phyloP scores from a whole-genome alignment of 2,329 filamentous ascomycete genomes.

The Trichocomaceae sp. region DNA sequence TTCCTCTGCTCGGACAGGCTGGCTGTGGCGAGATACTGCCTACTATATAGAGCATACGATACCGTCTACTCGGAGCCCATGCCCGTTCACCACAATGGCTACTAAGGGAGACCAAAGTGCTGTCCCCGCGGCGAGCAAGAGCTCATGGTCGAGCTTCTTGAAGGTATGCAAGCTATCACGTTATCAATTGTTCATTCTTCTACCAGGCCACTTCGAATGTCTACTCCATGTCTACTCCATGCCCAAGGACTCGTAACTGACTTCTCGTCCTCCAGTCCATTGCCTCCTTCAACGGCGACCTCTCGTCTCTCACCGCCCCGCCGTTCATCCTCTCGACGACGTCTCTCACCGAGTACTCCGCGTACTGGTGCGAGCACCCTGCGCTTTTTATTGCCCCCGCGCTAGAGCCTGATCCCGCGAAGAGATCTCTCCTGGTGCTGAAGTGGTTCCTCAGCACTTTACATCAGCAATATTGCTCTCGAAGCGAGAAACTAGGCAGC shows the following conservation, averaged over 20 bases:
- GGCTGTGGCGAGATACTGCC: no score
- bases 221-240: not conserved
- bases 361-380: constrained; percentile 77
- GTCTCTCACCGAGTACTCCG: constrained; percentile 72
- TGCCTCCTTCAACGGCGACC: constrained; percentile 73
- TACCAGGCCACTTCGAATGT: not conserved
- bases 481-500: constrained; percentile 74
- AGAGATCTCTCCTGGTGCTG: constrained; percentile 77
- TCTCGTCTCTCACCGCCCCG: constrained; percentile 72
- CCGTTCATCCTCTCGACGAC: constrained; percentile 76
- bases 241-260: not conserved
- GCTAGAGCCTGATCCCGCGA: constrained; percentile 68
- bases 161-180: no score
- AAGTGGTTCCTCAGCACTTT: constrained; percentile 94
- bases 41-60: not conserved
- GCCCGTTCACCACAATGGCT: constrained; percentile 2
- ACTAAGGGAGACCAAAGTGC: constrained; percentile 9
- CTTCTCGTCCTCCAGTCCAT: constrained; percentile 49
- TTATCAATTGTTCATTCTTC: not conserved
- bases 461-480: constrained; percentile 72
- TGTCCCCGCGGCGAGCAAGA: constrained; percentile 9
- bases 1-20: no score
- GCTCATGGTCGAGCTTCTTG: constrained; percentile 13
- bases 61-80: not conserved
- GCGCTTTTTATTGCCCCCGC: constrained; percentile 74